phyloP scores from a whole-genome alignment of 768 basidiomycete genomes.

The Lentinula boryana region DNA sequence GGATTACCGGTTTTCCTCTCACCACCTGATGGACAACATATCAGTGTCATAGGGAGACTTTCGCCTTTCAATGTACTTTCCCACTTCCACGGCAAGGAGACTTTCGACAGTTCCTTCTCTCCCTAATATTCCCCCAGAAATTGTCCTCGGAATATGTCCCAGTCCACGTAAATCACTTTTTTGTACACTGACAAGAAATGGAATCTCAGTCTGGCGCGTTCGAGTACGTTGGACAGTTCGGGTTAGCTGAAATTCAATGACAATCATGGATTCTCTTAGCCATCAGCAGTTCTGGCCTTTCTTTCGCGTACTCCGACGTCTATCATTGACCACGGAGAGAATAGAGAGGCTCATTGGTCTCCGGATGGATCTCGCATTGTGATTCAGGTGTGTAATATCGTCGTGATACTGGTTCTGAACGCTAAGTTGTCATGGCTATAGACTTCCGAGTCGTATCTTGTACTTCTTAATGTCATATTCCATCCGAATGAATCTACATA shows the following conservation, averaged over 20 bases:
- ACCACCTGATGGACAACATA: not conserved
- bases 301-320: constrained; percentile 74
- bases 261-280: constrained; percentile 34
- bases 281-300: constrained; percentile 64
- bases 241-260: not conserved
- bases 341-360: constrained; percentile 71
- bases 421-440: constrained; percentile 21
- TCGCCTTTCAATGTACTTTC: constrained; percentile 68
- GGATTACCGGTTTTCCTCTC: not conserved
- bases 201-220: constrained; percentile 77
- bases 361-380: constrained; percentile 76
- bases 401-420: not conserved
- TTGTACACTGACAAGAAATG: constrained; percentile 63
- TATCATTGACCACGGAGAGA: constrained; percentile 79
- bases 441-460: constrained; percentile 78
- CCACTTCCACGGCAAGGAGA: constrained; percentile 71
- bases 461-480: constrained; percentile 65
- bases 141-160: constrained; percentile 49
- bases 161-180: constrained; percentile 77
- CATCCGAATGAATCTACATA: constrained; percentile 50
- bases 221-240: constrained; percentile 47
- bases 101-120: constrained; percentile 67
- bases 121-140: constrained; percentile 54
- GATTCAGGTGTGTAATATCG: constrained; percentile 55
- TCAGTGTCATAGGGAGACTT: not conserved